Percentiles rank a stretch among this genome's conserved stretches.
phyloP scores from a whole-genome alignment of 805 yeast genomes.

The Candida corydali region DNA sequence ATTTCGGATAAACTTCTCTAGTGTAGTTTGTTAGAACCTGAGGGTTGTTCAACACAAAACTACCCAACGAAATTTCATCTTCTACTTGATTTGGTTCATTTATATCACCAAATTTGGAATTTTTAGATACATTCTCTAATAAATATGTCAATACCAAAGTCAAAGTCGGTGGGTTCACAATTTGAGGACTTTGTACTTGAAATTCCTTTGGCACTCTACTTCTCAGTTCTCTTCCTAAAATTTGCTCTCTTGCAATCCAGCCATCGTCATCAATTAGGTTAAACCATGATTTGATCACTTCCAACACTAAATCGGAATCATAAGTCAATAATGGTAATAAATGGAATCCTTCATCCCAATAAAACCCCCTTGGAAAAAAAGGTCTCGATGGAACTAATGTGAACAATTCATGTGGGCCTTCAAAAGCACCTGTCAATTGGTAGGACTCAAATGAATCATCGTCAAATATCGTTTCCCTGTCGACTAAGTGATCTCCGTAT shows the following conservation, averaged over 20 bases:
- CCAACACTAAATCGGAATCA: constrained; percentile 78
- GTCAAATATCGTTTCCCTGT: constrained; percentile 61
- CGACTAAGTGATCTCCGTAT: constrained; percentile 79
- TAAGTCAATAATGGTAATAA: constrained; percentile 75
- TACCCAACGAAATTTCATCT: constrained; percentile 35
- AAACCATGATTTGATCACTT: constrained; percentile 86
- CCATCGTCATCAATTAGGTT: constrained; percentile 81
- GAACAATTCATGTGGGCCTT: constrained; percentile 76
- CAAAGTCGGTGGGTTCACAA: constrained; percentile 94
- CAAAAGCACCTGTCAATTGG: constrained; percentile 50
- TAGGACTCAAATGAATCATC: constrained; percentile 64
- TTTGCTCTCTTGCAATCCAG: constrained; percentile 96
- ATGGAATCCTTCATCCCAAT: constrained; percentile 99
- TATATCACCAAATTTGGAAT: constrained; percentile 18
- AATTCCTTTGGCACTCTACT: constrained; percentile 82
- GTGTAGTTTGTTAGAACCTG: constrained; percentile 59
- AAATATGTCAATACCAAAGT: constrained; percentile 66
- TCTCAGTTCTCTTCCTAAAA: constrained; percentile 87
- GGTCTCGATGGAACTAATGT: constrained; percentile 89
- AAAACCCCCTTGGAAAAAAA: constrained; percentile 93
- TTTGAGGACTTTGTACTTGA: constrained; percentile 78
- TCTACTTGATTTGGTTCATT: constrained; percentile 24
- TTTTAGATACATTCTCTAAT: constrained; percentile 28
- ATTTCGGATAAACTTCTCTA: constrained; percentile 64
- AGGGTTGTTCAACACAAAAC: constrained; percentile 53